These are phyloP conservation scores for Arthrobotrys sinensis DNA, from an alignment of 2,329 filamentous ascomycete genomes.

Conservation along the genomic window DNA sequence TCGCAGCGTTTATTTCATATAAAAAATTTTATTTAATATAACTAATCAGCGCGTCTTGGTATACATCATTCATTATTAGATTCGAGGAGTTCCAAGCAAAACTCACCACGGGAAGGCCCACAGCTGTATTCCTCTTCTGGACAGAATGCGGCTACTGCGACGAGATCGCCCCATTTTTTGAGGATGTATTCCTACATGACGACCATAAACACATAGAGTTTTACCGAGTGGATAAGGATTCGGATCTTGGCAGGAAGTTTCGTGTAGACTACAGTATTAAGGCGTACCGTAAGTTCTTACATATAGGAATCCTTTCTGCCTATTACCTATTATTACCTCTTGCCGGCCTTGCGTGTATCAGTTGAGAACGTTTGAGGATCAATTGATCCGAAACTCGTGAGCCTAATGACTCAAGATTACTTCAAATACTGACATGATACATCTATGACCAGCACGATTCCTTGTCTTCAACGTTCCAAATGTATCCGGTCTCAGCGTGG, in stretches of 20 bases:
- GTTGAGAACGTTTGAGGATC: background rate
- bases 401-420: background rate
- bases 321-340: background rate
- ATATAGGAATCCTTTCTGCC: background rate
- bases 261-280: conserved; percentile 17
- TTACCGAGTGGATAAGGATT: conserved; percentile 21
- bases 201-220: conserved; percentile 35
- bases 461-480: conserved; percentile 31
- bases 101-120: background rate
- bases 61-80: background rate
- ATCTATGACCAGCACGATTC: conserved; percentile 25
- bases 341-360: too few relatives aligned
- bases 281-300: conserved; percentile 31
- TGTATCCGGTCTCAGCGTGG: background rate
- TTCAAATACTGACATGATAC: background rate
- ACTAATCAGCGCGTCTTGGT: background rate
- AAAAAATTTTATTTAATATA: background rate
- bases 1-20: background rate
- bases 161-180: conserved; percentile 31
- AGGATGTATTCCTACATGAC: conserved; percentile 18
- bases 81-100: conserved; percentile 12
- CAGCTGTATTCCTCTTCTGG: conserved; percentile 29
- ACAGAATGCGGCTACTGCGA: conserved; percentile 37
- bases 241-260: conserved; percentile 20
- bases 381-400: background rate